phyloP scores from a whole-genome alignment of 73 alveolate genomes.

The Symbiodinium natans region DNA sequence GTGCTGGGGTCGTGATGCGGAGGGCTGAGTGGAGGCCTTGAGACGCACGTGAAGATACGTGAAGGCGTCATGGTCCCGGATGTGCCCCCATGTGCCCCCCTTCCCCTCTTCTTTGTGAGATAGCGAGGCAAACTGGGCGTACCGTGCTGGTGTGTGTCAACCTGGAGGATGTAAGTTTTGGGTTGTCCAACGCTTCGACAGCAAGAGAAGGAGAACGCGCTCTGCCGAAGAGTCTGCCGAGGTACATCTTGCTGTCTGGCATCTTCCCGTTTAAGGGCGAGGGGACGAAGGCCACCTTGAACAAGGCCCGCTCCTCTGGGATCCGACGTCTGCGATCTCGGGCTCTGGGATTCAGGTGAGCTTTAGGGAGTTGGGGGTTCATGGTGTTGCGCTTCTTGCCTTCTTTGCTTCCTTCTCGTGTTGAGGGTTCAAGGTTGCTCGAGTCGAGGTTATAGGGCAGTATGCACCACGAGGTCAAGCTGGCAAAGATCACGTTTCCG shows the following conservation, averaged over 20 bases:
- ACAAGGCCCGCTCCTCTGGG: neutral
- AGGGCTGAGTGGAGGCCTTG: neutral
- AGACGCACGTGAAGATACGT: neutral
- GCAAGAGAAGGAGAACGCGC: too few species aligned
- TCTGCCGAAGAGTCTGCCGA: neutral
- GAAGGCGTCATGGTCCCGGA: too few species aligned
- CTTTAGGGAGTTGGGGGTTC: neutral
- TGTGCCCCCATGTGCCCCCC: too few species aligned
- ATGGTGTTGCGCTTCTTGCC: too few species aligned
- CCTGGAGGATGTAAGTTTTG: too few species aligned
- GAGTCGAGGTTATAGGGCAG: too few species aligned
- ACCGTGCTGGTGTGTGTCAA: too few species aligned
- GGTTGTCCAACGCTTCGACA: too few species aligned
- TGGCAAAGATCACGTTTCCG: constrained; percentile 51
- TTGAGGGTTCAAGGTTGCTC: too few species aligned
- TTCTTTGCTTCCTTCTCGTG: too few species aligned
- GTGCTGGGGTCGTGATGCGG: constrained; percentile 75
- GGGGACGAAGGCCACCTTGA: neutral
- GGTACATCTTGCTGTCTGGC: constrained; percentile 86
- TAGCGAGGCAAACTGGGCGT: too few species aligned
- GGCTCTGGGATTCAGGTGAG: neutral
- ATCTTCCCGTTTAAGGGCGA: constrained; percentile 76
- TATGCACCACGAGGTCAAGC: neutral
- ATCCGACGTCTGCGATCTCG: neutral
- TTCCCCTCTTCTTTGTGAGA: too few species aligned